Evolutionary conservation across 352 stramenopile genomes (phyloP), one percentile per base, ranked within the genome.

Genomic region (Phytophthora sp.): DNA sequence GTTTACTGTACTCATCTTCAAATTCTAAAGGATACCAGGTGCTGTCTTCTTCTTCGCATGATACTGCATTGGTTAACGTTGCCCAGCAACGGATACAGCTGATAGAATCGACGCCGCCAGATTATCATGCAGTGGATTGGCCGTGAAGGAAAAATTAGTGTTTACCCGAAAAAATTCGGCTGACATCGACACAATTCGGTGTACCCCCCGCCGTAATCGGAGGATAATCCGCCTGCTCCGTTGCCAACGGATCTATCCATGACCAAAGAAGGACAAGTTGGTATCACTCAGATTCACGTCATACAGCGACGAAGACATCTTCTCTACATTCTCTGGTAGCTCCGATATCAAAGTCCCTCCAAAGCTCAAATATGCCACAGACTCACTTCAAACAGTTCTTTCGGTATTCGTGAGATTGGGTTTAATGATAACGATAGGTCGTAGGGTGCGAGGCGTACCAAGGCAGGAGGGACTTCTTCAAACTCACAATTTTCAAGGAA

Each of bases 381-480:
- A 68, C 12, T 74, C 63, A 10, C 62, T 67, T 74, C 69, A 50
- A 77, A 77, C 12, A 77, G 32, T 17, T 69, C 63, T 17, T 28
- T 63, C 3, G 69, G 69, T 13, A 74, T 39, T 4, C 9, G 32
- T 4, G 43, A 49, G 11, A 77, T 70, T 2, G 63, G 58, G 15
- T 74, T 77, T n/a, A 64, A 31, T 9, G 56, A 67, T 5, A 77
- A 32, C 0, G 63, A 74, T 27, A 77, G 30, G 8, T 66, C 62
- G 13, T 46, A 64, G 2, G 69, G 69, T 2, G 51, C 54, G 18
- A 78, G 60, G 4, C 55, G 60, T 3, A 64, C 21, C 2, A 78
- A 23, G 0, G 38, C 5, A n/a, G 45, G 24, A 6, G 53, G 45
- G 9, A 69, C 27, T 26, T 26, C 31, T 15, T 38, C 24, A 6